These are phyloP conservation scores for Dissophora globulifera DNA, from an alignment of 192 early-diverging fungal genomes.

Conservation along the genomic window DNA sequence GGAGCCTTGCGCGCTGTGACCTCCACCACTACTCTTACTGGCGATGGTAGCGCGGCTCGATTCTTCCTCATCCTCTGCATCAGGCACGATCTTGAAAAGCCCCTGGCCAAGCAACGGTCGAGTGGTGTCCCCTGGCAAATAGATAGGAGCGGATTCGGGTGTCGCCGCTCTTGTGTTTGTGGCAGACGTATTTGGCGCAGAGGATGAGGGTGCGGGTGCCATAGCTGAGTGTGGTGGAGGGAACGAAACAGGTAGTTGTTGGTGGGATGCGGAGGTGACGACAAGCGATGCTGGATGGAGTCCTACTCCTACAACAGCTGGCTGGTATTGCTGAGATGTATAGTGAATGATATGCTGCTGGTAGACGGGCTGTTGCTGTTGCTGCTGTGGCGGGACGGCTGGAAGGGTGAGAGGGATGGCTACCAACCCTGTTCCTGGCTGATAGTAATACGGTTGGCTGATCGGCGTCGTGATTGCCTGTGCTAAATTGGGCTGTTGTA, in stretches of 20 bases:
- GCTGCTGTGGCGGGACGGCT: slow-evolving; percentile 4
- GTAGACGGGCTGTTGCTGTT: slow-evolving; percentile 1
- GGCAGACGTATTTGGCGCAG: background rate
- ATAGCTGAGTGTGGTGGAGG: background rate
- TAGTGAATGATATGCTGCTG: background rate
- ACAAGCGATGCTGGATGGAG: background rate
- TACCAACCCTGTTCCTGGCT: slow-evolving; percentile 47
- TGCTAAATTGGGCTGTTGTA: background rate
- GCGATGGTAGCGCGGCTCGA: slow-evolving; percentile 2
- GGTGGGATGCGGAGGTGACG: background rate
- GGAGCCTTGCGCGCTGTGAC: background rate
- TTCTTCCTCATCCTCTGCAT: slow-evolving; percentile 44
- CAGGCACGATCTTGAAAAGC: slow-evolving; percentile 46
- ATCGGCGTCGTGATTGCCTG: slow-evolving; percentile 12
- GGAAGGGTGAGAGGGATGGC: slow-evolving; percentile 27
- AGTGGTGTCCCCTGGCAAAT: slow-evolving; percentile 35
- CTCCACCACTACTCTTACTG: too few relatives aligned
- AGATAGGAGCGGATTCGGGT: slow-evolving; percentile 17
- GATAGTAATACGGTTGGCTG: slow-evolving; percentile 33
- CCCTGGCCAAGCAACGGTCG: slow-evolving; percentile 39
- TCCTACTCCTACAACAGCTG: background rate
- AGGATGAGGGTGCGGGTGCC: background rate
- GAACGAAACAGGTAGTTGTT: slow-evolving; percentile 1
- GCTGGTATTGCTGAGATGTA: slow-evolving; percentile 1
- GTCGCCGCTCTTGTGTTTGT: background rate